Evolutionary conservation across 306 rosid genomes (phyloP).

Genomic region (Rosa rugosa): DNA sequence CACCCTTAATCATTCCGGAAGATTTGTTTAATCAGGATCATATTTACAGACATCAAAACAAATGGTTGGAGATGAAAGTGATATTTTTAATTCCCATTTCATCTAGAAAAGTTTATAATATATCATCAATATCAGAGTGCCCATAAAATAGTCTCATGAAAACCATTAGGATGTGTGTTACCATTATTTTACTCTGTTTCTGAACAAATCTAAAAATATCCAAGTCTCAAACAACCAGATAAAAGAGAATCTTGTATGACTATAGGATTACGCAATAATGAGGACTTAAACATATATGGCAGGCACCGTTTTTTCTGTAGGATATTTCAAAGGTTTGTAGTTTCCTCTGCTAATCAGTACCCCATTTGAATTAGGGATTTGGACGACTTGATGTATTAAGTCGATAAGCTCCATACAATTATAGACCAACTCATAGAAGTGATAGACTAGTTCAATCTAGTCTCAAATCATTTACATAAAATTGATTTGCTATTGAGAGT

Average conservation of each 20-base stretch:
- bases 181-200: background rate
- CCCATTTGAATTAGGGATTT: background rate
- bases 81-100: constrained; percentile 13
- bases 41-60: background rate
- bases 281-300: background rate
- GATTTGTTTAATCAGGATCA: background rate
- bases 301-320: background rate
- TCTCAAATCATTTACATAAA: no score
- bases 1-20: background rate
- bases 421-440: no score
- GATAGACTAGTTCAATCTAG: no score
- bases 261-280: background rate
- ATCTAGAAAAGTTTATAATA: background rate
- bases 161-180: background rate
- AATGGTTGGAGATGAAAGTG: constrained; percentile 19
- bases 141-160: background rate
- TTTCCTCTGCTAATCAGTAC: background rate
- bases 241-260: background rate
- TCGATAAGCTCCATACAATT: background rate
- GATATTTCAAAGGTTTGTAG: background rate
- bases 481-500: no score
- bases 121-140: background rate
- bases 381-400: background rate
- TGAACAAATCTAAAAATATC: background rate
- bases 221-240: background rate